Conservation (phyloP, 2,329 filamentous ascomycete genomes). For the Penicillium capsulatum region DNA sequence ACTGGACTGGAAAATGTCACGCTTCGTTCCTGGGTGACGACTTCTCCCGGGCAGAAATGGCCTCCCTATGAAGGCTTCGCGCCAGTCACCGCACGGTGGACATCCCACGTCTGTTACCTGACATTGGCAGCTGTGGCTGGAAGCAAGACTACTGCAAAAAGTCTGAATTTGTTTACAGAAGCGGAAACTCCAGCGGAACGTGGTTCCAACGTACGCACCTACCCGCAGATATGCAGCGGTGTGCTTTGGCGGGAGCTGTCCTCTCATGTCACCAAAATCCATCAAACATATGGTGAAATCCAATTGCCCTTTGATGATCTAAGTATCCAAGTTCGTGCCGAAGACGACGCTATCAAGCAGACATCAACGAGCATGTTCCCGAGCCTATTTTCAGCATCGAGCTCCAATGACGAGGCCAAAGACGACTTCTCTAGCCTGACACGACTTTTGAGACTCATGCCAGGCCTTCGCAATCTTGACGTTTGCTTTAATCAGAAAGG, state of each 20-base stretch:
- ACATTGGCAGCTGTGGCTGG: slow-evolving; percentile 3
- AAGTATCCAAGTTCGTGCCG: too few species aligned
- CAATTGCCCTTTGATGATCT: too few species aligned
- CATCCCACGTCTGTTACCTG: slow-evolving; percentile 6
- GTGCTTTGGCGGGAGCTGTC: too few species aligned
- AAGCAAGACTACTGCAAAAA: slow-evolving; percentile 1
- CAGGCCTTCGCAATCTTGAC: neutral
- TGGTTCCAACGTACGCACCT: neutral
- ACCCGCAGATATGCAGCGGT: neutral
- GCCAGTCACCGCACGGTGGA: slow-evolving; percentile 1
- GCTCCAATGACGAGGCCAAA: too few species aligned
- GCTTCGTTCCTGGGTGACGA: slow-evolving; percentile 1
- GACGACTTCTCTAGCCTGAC: neutral
- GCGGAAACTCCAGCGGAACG: neutral
- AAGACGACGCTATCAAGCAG: neutral
- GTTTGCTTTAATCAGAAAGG: neutral
- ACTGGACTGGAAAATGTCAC: slow-evolving; percentile 1
- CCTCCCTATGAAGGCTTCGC: neutral
- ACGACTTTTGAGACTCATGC: neutral
- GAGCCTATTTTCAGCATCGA: neutral
- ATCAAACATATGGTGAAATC: too few species aligned
- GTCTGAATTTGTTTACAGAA: slow-evolving; percentile 4
- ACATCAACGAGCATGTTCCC: neutral
- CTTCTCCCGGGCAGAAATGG: neutral
- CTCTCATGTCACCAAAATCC: too few species aligned